These are phyloP conservation scores for Sechiopsis laciniata DNA, from an alignment of 306 rosid genomes.

Conservation along the genomic window DNA sequence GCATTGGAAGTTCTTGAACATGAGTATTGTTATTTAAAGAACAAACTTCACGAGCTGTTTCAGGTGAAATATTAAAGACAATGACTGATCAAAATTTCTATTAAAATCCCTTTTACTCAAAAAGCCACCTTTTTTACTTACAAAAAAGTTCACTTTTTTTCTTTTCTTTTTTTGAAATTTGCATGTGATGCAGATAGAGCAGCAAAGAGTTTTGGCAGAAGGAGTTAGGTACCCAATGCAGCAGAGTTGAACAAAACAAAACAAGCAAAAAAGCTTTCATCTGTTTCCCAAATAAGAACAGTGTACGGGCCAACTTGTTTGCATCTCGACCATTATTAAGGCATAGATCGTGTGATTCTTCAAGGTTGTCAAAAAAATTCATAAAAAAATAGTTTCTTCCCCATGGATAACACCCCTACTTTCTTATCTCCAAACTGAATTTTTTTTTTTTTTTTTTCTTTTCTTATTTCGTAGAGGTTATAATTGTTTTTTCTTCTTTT, in stretches of 20 bases:
- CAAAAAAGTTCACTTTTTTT: not conserved
- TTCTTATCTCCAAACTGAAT: too few relatives aligned
- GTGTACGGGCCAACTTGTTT: too few relatives aligned
- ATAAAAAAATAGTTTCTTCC: too few relatives aligned
- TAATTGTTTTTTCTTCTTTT: too few relatives aligned
- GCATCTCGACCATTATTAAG: too few relatives aligned
- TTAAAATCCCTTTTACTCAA: not conserved
- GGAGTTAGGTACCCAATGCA: slow-evolving; percentile 78
- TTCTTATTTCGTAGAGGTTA: too few relatives aligned
- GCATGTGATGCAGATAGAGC: slow-evolving; percentile 53
- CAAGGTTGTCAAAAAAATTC: too few relatives aligned
- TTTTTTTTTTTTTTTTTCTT: too few relatives aligned
- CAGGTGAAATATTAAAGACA: slow-evolving; percentile 40
- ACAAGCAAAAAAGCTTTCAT: too few relatives aligned
- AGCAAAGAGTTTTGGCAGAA: slow-evolving; percentile 74
- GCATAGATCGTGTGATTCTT: too few relatives aligned
- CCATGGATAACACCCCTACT: too few relatives aligned
- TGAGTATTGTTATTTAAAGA: slow-evolving; percentile 89
- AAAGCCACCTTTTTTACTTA: not conserved
- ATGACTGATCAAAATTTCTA: not conserved
- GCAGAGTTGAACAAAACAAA: slow-evolving; percentile 22
- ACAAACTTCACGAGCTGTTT: slow-evolving; percentile 81
- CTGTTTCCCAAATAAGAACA: not conserved
- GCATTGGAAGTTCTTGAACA: slow-evolving; percentile 84
- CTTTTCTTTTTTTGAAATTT: not conserved